Base-by-base conservation (phyloP, 73 alveolate genomes). In the Halteria grandinella region DNA sequence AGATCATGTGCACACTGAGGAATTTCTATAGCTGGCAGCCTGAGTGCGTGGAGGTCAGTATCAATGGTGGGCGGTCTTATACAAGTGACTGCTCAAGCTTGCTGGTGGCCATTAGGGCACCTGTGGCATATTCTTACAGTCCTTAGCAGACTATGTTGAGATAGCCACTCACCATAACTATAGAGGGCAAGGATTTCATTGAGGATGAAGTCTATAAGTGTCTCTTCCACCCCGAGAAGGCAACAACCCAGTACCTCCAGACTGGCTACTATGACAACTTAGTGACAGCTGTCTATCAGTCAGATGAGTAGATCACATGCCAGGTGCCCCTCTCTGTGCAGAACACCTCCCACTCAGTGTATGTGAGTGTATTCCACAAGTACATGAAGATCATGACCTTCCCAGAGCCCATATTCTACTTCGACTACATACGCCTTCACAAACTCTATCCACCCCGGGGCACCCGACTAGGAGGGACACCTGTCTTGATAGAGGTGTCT, bases 41-140 rank as follows among this genome's bases (percentile, higher is more conserved):
- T 8, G 32, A 27, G 14, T 70, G 84, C 25, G 47, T 70, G 6
- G 84, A 70, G 14, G 84, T 70, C 17, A 50, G 71, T 21, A 43
- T 70, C 50, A 70, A 70, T 52, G 27, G 52, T 17, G 84, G 84
- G 29, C 25, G 32, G 14, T 18, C 27, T 31, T 70, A 12, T 50
- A 51, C 44, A 12, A 27, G 43, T 7, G 24, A 70, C 14, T 70
- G 84, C 48, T 20, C 21, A 6, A 43, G 57, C 45, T 5, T 7
- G 7, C 11, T 70, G 17, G 8, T 3, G 1, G 24, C 73, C 4
- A 4, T 52, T 7, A 49, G 73, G 20, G 32, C 44, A 2, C 73
- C 84, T 8, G 1, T 32, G 27, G 73, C 52, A 31, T 10, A 31
- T 18, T 6, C 58, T 1, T 43, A 23, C 36, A 12, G 37, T 1